Conservation (phyloP, 176 grass and related monocot genomes). For the Leersia perrieri region DNA sequence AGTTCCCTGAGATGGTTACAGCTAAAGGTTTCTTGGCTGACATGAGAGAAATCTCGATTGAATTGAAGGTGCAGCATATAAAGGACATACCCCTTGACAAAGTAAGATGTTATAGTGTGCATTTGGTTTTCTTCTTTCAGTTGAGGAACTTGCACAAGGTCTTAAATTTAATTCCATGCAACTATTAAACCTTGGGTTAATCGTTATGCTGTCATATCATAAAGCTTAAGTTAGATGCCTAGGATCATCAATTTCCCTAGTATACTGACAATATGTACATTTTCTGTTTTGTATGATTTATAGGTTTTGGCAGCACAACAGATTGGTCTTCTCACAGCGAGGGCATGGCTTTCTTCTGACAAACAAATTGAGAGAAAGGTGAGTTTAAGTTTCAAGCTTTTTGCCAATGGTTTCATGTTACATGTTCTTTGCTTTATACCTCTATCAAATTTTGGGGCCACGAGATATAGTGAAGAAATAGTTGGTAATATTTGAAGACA, state of each 20-base stretch:
- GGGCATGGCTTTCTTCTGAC: constrained; percentile 77
- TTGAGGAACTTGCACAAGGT: constrained; percentile 1
- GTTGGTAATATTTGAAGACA: background rate
- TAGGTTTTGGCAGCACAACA: constrained; percentile 72
- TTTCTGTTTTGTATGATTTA: constrained; percentile 9
- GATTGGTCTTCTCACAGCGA: constrained; percentile 76
- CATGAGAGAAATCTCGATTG: constrained; percentile 75
- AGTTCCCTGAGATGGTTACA: constrained; percentile 62
- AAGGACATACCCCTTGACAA: constrained; percentile 86
- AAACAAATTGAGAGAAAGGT: constrained; percentile 85
- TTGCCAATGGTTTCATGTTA: background rate
- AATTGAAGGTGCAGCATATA: constrained; percentile 72
- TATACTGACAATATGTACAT: background rate
- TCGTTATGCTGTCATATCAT: background rate
- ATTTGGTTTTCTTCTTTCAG: constrained; percentile 21
- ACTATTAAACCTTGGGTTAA: constrained; percentile 24
- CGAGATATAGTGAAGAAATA: background rate
- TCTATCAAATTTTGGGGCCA: background rate
- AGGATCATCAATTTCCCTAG: background rate
- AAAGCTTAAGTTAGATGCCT: background rate
- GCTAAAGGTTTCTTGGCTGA: constrained; percentile 81
- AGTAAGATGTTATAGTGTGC: constrained; percentile 42
- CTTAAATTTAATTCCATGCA: background rate
- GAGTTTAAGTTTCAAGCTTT: background rate
- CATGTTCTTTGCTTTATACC: background rate